These are phyloP conservation scores for Exidia glandulosa DNA, from an alignment of 768 basidiomycete genomes.

Conservation along the genomic window DNA sequence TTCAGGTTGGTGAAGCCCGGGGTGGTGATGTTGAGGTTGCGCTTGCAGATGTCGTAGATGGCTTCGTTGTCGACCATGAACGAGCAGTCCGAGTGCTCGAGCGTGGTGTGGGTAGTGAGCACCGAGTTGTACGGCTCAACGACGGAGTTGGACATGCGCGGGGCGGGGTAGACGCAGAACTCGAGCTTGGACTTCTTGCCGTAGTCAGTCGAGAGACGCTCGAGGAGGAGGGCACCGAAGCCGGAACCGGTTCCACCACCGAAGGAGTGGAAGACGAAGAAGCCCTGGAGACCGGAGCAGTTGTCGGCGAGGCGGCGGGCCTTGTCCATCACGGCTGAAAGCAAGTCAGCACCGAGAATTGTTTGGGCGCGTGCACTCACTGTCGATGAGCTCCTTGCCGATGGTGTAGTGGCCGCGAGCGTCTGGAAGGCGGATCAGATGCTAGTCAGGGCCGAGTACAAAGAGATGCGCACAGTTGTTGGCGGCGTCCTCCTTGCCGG, in stretches of 20 bases:
- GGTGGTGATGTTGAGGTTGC: slow-evolving; percentile 71
- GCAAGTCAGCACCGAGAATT: background rate
- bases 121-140: slow-evolving; percentile 99
- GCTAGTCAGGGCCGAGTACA: background rate
- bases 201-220: slow-evolving; percentile 95
- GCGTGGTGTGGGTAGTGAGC: slow-evolving; percentile 95
- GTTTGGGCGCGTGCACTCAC: background rate
- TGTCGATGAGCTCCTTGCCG: slow-evolving; percentile 95
- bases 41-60: slow-evolving; percentile 99
- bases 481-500: slow-evolving; percentile 98
- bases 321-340: slow-evolving; percentile 75
- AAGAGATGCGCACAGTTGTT: slow-evolving; percentile 73
- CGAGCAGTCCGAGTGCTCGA: slow-evolving; percentile 99
- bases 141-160: slow-evolving; percentile 87
- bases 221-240: slow-evolving; percentile 93
- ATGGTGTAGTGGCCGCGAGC: slow-evolving; percentile 99
- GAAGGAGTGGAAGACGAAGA: slow-evolving; percentile 99
- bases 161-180: slow-evolving; percentile 95
- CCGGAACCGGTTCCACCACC: slow-evolving; percentile 99
- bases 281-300: slow-evolving; percentile 96
- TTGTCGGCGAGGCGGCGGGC: slow-evolving; percentile 94
- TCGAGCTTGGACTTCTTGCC: slow-evolving; percentile 99
- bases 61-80: slow-evolving; percentile 99
- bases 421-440: slow-evolving; percentile 35
- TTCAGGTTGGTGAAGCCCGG: slow-evolving; percentile 94